A percentile compares a stretch with the other conserved stretches of the same genome.
These are phyloP conservation scores for Cicer chorassanicum DNA, from an alignment of 306 rosid species.

Conservation along the genomic window DNA sequence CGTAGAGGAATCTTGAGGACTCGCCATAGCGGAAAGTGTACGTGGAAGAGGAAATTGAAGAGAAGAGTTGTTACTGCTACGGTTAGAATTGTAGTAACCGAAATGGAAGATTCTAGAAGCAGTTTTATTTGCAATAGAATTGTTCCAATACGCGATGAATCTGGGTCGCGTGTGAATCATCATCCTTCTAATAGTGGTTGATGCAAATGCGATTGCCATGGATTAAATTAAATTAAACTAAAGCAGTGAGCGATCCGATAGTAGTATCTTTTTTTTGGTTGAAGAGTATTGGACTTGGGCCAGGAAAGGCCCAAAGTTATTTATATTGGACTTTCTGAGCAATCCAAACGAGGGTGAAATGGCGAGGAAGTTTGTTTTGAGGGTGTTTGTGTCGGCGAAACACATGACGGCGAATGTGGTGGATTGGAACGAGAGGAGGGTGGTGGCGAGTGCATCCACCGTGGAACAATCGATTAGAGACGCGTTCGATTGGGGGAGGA, in stretches of 20 bases:
- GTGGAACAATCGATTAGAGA: slow-evolving; percentile 51
- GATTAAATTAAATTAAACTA: background rate
- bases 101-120: slow-evolving; percentile 58
- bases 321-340: background rate
- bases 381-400: slow-evolving; percentile 49
- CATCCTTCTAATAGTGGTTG: slow-evolving; percentile 14
- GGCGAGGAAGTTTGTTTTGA: slow-evolving; percentile 46
- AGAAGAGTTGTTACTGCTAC: slow-evolving; percentile 49
- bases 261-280: background rate
- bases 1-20: slow-evolving; percentile 51
- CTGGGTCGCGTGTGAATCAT: slow-evolving; percentile 41
- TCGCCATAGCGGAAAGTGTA: slow-evolving; percentile 58
- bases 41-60: slow-evolving; percentile 49
- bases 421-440: slow-evolving; percentile 41
- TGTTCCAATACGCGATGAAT: slow-evolving; percentile 48
- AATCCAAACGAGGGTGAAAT: background rate
- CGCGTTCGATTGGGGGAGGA: slow-evolving; percentile 50
- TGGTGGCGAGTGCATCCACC: slow-evolving; percentile 52
- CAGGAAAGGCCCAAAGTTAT: slow-evolving; percentile 8
- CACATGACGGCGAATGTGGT: slow-evolving; percentile 60
- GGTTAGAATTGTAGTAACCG: slow-evolving; percentile 3
- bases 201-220: slow-evolving; percentile 60
- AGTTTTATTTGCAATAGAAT: slow-evolving; percentile 36
- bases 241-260: background rate
- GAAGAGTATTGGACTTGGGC: slow-evolving; percentile 1